Evolutionary conservation across 148 eudicot species (phyloP).

Genomic region (Salicornia ramosissima): DNA sequence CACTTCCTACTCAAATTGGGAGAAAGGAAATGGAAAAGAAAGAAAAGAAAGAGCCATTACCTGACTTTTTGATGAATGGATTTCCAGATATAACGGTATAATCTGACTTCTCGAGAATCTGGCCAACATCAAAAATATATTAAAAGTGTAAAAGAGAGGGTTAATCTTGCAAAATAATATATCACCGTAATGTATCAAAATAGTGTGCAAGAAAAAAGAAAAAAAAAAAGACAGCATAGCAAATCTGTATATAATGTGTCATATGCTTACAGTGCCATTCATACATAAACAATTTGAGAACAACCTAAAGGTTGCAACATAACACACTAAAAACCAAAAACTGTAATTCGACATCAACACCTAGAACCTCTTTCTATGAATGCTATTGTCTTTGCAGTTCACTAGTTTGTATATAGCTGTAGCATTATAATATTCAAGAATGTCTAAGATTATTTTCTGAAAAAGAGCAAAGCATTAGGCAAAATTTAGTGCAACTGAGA

Average conservation of each 20-base stretch:
- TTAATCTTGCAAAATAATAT: background rate
- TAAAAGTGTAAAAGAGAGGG: background rate
- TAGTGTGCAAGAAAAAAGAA: background rate
- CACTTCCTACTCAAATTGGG: background rate
- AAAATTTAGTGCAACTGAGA: too few species aligned
- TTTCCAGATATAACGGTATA: conserved; percentile 73
- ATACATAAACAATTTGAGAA: background rate
- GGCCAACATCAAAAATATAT: conserved; percentile 17
- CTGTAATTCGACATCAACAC: background rate
- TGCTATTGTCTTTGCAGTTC: background rate
- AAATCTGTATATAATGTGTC: background rate
- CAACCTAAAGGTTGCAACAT: background rate
- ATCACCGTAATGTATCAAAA: too few species aligned
- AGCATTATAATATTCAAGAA: background rate
- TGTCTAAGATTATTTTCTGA: background rate
- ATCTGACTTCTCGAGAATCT: conserved; percentile 89
- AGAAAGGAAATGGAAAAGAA: background rate
- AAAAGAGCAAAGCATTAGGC: too few species aligned
- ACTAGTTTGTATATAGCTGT: background rate
- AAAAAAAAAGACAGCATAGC: background rate
- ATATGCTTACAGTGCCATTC: background rate
- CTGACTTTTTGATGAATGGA: conserved; percentile 84
- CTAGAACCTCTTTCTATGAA: background rate
- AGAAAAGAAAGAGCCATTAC: conserved; percentile 26
- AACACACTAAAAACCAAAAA: background rate